Evolutionary conservation across 495 filamentous ascomycete genomes (phyloP), one percentile per base, ranked within the genome.

Genomic region (Penicillium paxilli): DNA sequence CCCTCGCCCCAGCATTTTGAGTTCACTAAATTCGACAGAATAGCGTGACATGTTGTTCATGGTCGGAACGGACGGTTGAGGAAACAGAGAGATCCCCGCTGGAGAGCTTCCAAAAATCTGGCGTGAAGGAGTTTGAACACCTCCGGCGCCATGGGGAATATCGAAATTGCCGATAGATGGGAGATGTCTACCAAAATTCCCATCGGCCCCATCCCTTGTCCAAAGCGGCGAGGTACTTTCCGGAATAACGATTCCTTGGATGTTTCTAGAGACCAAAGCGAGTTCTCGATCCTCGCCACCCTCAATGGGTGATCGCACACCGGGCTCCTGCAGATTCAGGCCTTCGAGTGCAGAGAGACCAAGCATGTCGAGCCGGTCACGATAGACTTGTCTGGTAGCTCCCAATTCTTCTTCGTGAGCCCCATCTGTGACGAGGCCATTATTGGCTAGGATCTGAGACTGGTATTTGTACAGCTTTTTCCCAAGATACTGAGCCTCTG

Each of bases 1-100:
- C 4, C 80, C 80, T 40, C 70, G 78, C 4, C 80, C 80, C 6
- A 83, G 58, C 4, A 82, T 46, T 21, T 64, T 70, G 14, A 77
- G 49, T 38, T 79, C 72, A 2, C 55, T 61, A 41, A 79, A 79
- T 42, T 79, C 74, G 21, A 68, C 64, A 1, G 70, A 62, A 50
- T 79, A 79, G 23, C 76, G 68, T 6, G 74, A 77, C 44, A 63
- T 57, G 0, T 59, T 51, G 19, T 57, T 65, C 22, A 49, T 58
- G 2, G 58, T 50, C 12, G 52, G 55, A 10, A 35, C 47, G 11
- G 62, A 35, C 10, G 63, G 67, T 5, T 54, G 28, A 24, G 64
- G 62, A 23, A 74, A 69, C 5, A 77, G 23, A 2, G 71, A 64
- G 32, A 72, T 62, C 30, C 70, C 66, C 4, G 65, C 70, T 19